Evolutionary conservation across 306 rosid genomes (phyloP).

Genomic region (Fragaria ananassa): DNA sequence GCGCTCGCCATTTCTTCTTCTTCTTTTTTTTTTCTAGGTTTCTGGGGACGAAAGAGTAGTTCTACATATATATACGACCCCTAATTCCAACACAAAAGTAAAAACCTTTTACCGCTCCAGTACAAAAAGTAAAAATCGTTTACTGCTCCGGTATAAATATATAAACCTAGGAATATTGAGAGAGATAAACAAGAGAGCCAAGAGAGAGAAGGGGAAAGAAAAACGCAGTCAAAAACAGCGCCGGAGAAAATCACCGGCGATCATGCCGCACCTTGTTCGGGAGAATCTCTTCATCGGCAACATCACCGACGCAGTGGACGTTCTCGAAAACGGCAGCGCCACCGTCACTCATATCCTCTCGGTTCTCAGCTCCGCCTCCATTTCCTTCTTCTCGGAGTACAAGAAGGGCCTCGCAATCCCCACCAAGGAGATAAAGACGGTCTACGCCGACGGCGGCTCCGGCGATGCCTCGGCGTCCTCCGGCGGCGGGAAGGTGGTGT

Average conservation of each 20-base stretch:
- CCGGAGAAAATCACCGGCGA: not conserved
- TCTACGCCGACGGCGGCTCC: conserved; percentile 40
- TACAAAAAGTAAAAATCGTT: too few relatives aligned
- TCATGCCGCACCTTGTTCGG: conserved; percentile 80
- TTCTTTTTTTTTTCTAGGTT: not conserved
- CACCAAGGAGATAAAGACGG: conserved; percentile 54
- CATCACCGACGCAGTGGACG: conserved; percentile 70
- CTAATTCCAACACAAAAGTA: too few relatives aligned
- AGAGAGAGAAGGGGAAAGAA: not conserved
- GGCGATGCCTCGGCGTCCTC: conserved; percentile 24
- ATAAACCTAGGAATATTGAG: too few relatives aligned
- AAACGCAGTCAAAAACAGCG: not conserved
- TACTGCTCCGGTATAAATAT: too few relatives aligned
- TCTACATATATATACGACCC: too few relatives aligned
- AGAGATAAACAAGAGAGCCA: too few relatives aligned
- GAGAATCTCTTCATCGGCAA: conserved; percentile 76
- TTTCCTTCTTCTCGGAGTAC: conserved; percentile 84
- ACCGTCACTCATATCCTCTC: conserved; percentile 71
- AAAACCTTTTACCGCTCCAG: too few relatives aligned
- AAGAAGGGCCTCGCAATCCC: conserved; percentile 49
- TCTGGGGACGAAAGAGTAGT: not conserved
- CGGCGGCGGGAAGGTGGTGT: conserved; percentile 50
- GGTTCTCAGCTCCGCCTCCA: conserved; percentile 73
- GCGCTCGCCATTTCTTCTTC: conserved; percentile 8
- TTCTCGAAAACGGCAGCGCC: conserved; percentile 53